phyloP scores from a whole-genome alignment of 2,329 filamentous ascomycete species.

The Cercospora brassicicola region DNA sequence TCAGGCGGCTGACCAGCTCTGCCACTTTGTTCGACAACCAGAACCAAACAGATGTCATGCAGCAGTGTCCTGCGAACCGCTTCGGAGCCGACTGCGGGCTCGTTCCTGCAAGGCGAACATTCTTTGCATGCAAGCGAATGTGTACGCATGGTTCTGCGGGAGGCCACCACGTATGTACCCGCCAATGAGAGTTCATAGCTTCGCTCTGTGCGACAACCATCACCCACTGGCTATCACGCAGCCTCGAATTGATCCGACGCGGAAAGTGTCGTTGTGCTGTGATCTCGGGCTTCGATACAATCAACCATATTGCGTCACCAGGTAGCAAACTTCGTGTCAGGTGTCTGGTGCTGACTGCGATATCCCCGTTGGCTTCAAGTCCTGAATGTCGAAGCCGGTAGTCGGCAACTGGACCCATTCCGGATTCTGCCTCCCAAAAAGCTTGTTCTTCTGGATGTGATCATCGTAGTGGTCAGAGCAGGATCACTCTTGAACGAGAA shows the following conservation, averaged over 20 bases:
- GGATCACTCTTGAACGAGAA: neutral
- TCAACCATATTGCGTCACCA: neutral
- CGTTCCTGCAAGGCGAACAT: neutral
- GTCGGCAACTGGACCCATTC: neutral
- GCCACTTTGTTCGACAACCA: neutral
- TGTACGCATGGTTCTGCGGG: neutral
- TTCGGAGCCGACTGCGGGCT: neutral
- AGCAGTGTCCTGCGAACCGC: neutral
- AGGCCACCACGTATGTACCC: neutral
- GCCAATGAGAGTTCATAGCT: neutral
- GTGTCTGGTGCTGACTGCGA: neutral
- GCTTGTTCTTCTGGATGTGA: neutral
- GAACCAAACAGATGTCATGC: neutral
- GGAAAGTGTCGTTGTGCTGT: neutral
- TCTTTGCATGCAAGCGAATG: conserved; percentile 4
- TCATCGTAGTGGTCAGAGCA: neutral
- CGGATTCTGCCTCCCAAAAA: neutral
- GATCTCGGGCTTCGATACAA: neutral
- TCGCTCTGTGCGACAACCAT: neutral
- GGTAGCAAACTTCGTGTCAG: neutral
- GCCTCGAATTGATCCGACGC: neutral
- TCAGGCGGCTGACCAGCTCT: neutral
- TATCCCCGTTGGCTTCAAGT: neutral
- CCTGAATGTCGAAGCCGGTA: neutral
- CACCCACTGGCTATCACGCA: neutral